Conservation (phyloP, 2,329 filamentous ascomycete genomes). For the Fusarium sp. region DNA sequence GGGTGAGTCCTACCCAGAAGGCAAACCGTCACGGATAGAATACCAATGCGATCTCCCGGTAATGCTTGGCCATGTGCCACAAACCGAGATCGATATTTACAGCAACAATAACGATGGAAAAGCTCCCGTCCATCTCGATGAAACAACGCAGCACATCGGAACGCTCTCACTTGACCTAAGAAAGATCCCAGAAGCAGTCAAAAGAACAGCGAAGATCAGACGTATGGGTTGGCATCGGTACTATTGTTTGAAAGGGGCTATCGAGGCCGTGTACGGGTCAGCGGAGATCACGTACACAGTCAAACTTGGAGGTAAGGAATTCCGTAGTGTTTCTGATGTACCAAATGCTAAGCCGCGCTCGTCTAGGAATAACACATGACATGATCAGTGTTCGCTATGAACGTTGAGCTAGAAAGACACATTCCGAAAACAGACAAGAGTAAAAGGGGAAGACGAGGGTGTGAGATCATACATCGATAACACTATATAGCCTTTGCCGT, state of each 20-base stretch:
- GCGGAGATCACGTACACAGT: constrained; percentile 51
- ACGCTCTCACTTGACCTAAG: constrained; percentile 49
- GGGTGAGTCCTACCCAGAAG: constrained; percentile 52
- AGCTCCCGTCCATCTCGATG: constrained; percentile 45
- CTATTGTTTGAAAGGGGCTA: constrained; percentile 49
- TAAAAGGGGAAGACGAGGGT: neutral
- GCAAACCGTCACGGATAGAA: constrained; percentile 48
- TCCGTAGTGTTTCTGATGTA: neutral
- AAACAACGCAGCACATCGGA: constrained; percentile 45
- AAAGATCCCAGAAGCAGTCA: constrained; percentile 46
- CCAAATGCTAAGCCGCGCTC: constrained; percentile 14
- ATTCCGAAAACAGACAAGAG: neutral
- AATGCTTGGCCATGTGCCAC: constrained; percentile 46
- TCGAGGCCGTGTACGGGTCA: constrained; percentile 51
- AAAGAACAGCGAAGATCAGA: constrained; percentile 43
- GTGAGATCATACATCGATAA: neutral
- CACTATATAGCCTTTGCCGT: neutral
- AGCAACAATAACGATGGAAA: constrained; percentile 45
- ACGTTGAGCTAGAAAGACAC: constrained; percentile 1
- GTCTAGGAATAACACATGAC: constrained; percentile 49
- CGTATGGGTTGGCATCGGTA: constrained; percentile 50
- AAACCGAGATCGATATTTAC: constrained; percentile 52
- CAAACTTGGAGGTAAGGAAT: constrained; percentile 48
- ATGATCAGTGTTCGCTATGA: constrained; percentile 50
- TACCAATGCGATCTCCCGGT: constrained; percentile 52